phyloP scores from a whole-genome alignment of 1,284 basidiomycete genomes.

The Trametes polyzona region DNA sequence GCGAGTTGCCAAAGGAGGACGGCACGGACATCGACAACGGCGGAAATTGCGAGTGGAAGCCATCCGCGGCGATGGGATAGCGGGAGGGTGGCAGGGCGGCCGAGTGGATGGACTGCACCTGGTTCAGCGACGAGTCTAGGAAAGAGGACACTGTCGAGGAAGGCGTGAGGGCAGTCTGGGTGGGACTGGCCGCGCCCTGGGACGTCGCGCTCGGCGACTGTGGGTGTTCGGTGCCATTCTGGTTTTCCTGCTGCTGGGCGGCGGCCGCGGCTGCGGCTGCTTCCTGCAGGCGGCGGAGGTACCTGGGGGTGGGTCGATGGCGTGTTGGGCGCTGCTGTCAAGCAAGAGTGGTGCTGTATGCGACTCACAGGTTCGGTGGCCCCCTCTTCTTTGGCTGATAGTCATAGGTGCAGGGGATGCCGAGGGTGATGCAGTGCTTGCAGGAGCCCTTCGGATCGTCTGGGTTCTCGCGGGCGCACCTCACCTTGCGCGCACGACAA shows the following conservation, averaged over 20 bases:
- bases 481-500: conserved; percentile 81
- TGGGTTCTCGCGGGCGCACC: conserved; percentile 76
- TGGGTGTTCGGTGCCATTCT: conserved; percentile 44
- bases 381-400: conserved; percentile 92
- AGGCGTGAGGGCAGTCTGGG: conserved; percentile 51
- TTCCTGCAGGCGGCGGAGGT: conserved; percentile 78
- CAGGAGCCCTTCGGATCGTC: conserved; percentile 76
- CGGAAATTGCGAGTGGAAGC: conserved; percentile 58
- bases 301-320: conserved; percentile 46
- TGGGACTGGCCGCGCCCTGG: conserved; percentile 50
- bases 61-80: conserved; percentile 72
- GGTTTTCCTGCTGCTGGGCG: conserved; percentile 39
- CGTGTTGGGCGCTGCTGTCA: conserved; percentile 2
- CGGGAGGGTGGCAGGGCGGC: conserved; percentile 63
- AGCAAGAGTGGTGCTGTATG: conserved; percentile 3
- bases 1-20: conserved; percentile 38
- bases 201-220: conserved; percentile 53
- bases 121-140: conserved; percentile 52
- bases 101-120: conserved; percentile 43
- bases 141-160: conserved; percentile 50
- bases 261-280: conserved; percentile 63
- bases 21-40: conserved; percentile 45
- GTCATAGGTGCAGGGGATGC: conserved; percentile 86
- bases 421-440: conserved; percentile 84
- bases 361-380: conserved; percentile 79